phyloP scores from a whole-genome alignment of 805 yeast genomes.

The Komagataella phaffii region DNA sequence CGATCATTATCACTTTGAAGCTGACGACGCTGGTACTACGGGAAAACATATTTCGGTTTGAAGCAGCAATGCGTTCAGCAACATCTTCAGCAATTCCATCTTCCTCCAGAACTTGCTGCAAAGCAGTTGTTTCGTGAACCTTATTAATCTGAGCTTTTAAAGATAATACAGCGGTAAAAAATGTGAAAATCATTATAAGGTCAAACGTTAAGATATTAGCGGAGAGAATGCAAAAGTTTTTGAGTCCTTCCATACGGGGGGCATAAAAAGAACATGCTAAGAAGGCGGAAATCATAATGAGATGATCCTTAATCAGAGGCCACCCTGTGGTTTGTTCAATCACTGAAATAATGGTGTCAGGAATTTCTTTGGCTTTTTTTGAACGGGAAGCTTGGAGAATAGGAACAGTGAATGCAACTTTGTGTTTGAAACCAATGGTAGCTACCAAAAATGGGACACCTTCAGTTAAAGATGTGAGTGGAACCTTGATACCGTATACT shows the following conservation, averaged over 20 bases:
- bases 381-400: conserved; percentile 29
- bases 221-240: conserved; percentile 68
- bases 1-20: conserved; percentile 47
- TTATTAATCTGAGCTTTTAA: conserved; percentile 80
- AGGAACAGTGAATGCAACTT: conserved; percentile 54
- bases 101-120: conserved; percentile 76
- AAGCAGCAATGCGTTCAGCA: conserved; percentile 55
- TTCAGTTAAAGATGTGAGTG: conserved; percentile 68
- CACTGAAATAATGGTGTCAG: conserved; percentile 17
- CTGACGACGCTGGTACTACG: conserved; percentile 32
- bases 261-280: conserved; percentile 52
- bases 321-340: conserved; percentile 23
- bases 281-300: conserved; percentile 60
- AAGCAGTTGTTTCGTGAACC: conserved; percentile 68
- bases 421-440: conserved; percentile 83
- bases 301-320: conserved; percentile 61
- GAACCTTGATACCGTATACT: conserved; percentile 43
- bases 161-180: conserved; percentile 72
- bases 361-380: conserved; percentile 13
- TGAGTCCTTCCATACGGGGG: conserved; percentile 56
- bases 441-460: conserved; percentile 92
- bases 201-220: conserved; percentile 62
- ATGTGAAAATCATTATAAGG: conserved; percentile 60
- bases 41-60: conserved; percentile 16
- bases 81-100: conserved; percentile 73